Evolutionary conservation across 78 protist species (phyloP).

Genomic region (Cavenderia fasciculata): DNA sequence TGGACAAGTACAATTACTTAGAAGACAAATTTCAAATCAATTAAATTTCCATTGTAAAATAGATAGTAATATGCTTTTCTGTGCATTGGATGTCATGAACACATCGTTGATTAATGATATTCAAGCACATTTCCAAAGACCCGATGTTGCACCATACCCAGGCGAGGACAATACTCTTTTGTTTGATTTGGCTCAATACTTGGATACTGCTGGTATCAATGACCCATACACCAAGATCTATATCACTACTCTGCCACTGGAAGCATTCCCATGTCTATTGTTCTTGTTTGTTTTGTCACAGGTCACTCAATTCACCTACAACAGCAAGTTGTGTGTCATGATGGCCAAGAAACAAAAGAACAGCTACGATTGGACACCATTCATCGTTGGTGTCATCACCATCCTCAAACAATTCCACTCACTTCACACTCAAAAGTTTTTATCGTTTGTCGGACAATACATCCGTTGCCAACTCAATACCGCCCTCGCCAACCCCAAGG

Average conservation of each 20-base stretch:
- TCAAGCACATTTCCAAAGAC: slow-evolving; percentile 87
- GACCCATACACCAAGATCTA: slow-evolving; percentile 90
- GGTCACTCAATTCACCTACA: slow-evolving; percentile 71
- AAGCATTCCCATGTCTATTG: slow-evolving; percentile 67
- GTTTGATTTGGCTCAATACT: slow-evolving; percentile 81
- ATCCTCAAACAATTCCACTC: slow-evolving; percentile 94
- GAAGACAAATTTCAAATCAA: slow-evolving; percentile 86
- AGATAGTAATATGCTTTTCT: slow-evolving; percentile 80
- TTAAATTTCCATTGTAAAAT: slow-evolving; percentile 83
- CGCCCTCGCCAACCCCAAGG: slow-evolving; percentile 21
- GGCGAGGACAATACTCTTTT: slow-evolving; percentile 82
- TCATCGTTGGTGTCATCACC: slow-evolving; percentile 91
- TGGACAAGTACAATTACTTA: slow-evolving; percentile 91
- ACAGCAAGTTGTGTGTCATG: slow-evolving; percentile 43
- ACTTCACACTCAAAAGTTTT: slow-evolving; percentile 57
- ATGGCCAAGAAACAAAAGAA: slow-evolving; percentile 38
- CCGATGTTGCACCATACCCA: slow-evolving; percentile 90
- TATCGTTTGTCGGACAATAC: slow-evolving; percentile 88
- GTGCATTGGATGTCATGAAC: slow-evolving; percentile 84
- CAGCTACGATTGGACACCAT: slow-evolving; percentile 85
- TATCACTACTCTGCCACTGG: slow-evolving; percentile 82
- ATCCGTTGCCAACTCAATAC: slow-evolving; percentile 74
- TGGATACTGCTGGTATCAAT: slow-evolving; percentile 85
- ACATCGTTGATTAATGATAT: slow-evolving; percentile 82
- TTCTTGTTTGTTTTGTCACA: slow-evolving; percentile 62